phyloP scores from a whole-genome alignment of 306 rosid species.

The Calophaca sinica region DNA sequence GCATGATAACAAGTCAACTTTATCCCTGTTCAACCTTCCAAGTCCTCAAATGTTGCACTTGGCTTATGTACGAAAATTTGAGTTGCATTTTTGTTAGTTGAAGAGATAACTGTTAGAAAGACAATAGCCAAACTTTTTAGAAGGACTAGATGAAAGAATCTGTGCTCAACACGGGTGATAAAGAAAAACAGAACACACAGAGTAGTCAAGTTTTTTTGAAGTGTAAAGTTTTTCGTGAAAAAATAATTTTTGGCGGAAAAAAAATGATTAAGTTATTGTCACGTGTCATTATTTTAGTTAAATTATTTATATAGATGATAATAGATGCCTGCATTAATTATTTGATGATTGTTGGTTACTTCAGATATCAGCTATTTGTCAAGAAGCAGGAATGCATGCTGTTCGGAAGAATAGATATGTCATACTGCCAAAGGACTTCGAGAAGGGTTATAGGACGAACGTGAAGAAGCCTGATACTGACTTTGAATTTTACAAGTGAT shows the following conservation, averaged over 20 bases:
- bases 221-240: no score
- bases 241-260: no score
- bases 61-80: not conserved
- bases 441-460: slow-evolving; percentile 94
- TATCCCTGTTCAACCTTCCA: not conserved
- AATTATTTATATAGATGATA: no score
- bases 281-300: no score
- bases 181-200: no score
- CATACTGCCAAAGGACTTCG: slow-evolving; percentile 97
- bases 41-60: not conserved
- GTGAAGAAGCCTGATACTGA: slow-evolving; percentile 99
- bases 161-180: no score
- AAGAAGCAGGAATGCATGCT: slow-evolving; percentile 99
- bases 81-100: not conserved
- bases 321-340: not conserved
- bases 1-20: not conserved
- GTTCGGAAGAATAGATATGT: slow-evolving; percentile 96
- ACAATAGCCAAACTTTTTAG: not conserved
- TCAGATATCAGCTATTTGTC: slow-evolving; percentile 96
- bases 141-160: no score
- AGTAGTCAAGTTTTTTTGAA: no score
- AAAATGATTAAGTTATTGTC: no score
- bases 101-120: not conserved
- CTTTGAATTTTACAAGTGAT: slow-evolving; percentile 97
- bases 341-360: slow-evolving; percentile 24